phyloP scores from a whole-genome alignment of 805 yeast genomes.

The Candida saitoana region DNA sequence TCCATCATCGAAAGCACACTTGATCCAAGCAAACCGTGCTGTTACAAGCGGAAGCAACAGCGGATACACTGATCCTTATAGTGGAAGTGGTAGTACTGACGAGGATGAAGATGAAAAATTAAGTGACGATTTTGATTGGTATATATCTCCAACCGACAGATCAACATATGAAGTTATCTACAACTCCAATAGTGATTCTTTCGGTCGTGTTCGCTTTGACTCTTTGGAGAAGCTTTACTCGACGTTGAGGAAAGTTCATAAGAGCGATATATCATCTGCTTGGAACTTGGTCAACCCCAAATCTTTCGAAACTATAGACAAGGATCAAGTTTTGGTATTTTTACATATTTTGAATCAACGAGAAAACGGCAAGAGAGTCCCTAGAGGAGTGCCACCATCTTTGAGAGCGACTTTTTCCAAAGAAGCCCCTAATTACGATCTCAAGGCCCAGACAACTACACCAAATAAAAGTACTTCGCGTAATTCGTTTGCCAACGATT shows the following conservation, averaged over 20 bases:
- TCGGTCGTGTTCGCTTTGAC: slow-evolving; percentile 76
- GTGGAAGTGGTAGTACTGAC: slow-evolving; percentile 26
- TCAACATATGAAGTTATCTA: slow-evolving; percentile 75
- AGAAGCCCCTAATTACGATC: slow-evolving; percentile 70
- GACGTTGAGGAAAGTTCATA: slow-evolving; percentile 69
- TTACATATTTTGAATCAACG: slow-evolving; percentile 89
- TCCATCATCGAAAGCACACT: slow-evolving; percentile 82
- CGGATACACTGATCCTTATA: slow-evolving; percentile 4
- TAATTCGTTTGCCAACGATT: slow-evolving; percentile 50
- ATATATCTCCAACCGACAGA: slow-evolving; percentile 86
- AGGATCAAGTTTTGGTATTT: slow-evolving; percentile 86
- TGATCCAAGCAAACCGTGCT: slow-evolving; percentile 80
- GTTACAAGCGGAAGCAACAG: slow-evolving; percentile 27
- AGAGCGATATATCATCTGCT: slow-evolving; percentile 79
- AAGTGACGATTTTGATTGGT: slow-evolving; percentile 86
- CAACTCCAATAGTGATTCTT: slow-evolving; percentile 65
- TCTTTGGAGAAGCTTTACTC: slow-evolving; percentile 65
- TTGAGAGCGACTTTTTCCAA: slow-evolving; percentile 88
- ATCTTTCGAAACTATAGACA: slow-evolving; percentile 80
- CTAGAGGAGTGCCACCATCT: slow-evolving; percentile 91
- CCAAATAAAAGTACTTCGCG: slow-evolving; percentile 10
- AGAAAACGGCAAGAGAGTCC: slow-evolving; percentile 77
- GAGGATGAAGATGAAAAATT: slow-evolving; percentile 63
- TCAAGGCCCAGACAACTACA: slow-evolving; percentile 33
- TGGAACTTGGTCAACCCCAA: slow-evolving; percentile 96